Conservation (phyloP, 371 early-diverging fungal genomes). For the Apophysomyces trapeziformis region DNA sequence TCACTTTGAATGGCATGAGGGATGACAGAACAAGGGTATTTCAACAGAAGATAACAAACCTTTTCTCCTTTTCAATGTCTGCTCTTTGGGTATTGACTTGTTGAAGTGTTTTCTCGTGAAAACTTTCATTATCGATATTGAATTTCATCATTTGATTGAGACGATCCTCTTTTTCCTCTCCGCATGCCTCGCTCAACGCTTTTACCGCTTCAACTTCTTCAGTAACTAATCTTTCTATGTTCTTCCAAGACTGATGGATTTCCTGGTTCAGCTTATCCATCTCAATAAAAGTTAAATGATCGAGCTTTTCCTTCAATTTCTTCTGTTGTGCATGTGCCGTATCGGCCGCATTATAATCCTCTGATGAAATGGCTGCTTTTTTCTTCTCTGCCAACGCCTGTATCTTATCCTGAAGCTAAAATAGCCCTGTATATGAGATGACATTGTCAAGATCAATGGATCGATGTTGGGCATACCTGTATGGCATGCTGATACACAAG, state of each 20-base stretch:
- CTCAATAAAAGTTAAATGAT: conserved; percentile 10
- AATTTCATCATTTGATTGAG: conserved; percentile 18
- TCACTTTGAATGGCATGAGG: conserved; percentile 18
- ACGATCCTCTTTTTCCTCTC: conserved; percentile 15
- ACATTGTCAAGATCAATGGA: background rate
- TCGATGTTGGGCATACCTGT: conserved; percentile 8
- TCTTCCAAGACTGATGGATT: conserved; percentile 19
- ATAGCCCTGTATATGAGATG: background rate
- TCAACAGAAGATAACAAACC: conserved; percentile 1
- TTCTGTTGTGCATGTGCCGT: background rate
- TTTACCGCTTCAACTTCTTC: conserved; percentile 17
- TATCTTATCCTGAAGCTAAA: conserved; percentile 8
- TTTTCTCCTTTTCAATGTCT: conserved; percentile 24
- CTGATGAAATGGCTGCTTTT: conserved; percentile 10
- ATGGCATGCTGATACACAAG: conserved; percentile 18
- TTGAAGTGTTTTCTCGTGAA: conserved; percentile 16
- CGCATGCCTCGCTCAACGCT: conserved; percentile 15
- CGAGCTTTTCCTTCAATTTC: conserved; percentile 13
- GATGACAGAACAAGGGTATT: background rate
- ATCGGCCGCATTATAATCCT: conserved; percentile 18
- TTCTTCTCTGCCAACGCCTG: background rate
- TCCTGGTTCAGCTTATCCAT: conserved; percentile 15
- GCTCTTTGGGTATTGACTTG: conserved; percentile 16
- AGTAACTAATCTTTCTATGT: conserved; percentile 1
- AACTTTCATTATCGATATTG: conserved; percentile 22